Conservation (phyloP, 352 stramenopile genomes). For the Phytophthora pistaciae region DNA sequence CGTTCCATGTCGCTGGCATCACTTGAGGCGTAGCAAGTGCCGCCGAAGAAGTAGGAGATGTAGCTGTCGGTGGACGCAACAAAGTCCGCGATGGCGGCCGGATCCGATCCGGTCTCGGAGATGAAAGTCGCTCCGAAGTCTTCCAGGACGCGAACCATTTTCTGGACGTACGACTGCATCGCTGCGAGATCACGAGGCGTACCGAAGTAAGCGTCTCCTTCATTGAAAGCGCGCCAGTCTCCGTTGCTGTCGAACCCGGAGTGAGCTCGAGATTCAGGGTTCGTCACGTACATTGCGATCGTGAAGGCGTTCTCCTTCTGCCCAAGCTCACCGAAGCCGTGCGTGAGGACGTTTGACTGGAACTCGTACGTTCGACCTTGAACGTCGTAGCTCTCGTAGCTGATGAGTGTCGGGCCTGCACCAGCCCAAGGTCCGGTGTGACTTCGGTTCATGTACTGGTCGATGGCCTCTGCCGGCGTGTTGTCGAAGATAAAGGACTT, state of each 20-base stretch:
- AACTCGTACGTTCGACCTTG: constrained; percentile 65
- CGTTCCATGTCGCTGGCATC: constrained; percentile 54
- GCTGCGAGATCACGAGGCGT: constrained; percentile 62
- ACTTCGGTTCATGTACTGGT: constrained; percentile 58
- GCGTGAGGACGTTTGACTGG: constrained; percentile 56
- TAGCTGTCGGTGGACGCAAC: constrained; percentile 42
- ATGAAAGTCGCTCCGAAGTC: constrained; percentile 58
- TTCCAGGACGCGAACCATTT: constrained; percentile 49
- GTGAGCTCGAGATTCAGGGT: constrained; percentile 56
- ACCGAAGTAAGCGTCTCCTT: constrained; percentile 47
- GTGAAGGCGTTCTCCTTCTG: constrained; percentile 46
- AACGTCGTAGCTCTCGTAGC: constrained; percentile 61
- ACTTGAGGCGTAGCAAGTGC: constrained; percentile 68
- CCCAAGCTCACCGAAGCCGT: constrained; percentile 45
- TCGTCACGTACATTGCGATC: constrained; percentile 66
- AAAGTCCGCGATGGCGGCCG: constrained; percentile 44
- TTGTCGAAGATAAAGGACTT: constrained; percentile 49
- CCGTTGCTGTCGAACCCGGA: constrained; percentile 53
- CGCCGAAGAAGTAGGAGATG: constrained; percentile 75
- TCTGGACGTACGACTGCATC: constrained; percentile 57
- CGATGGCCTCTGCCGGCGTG: constrained; percentile 35
- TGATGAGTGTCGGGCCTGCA: constrained; percentile 61
- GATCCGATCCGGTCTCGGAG: constrained; percentile 31
- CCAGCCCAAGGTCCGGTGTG: constrained; percentile 49
- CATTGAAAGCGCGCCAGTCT: constrained; percentile 50